Base-by-base conservation (phyloP, 352 stramenopile genomes). In the Nothophytophthora sp. region DNA sequence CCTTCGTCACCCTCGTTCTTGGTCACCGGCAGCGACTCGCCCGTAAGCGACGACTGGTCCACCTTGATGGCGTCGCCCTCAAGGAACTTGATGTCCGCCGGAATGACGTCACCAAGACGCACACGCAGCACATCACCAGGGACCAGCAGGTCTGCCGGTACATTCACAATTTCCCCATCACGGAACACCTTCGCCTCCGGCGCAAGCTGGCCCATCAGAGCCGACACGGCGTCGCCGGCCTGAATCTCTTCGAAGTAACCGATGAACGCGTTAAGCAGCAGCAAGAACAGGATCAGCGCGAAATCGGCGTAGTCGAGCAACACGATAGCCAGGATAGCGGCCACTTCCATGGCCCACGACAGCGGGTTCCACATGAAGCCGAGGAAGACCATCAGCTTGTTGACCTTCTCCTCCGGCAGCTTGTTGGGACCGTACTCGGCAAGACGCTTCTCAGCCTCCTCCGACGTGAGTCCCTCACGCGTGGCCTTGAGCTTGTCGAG, bases 21-120 rank as follows among this genome's bases (percentile, higher is more conserved):
- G 30, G 87, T 92, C 51, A 98, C 93, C 25, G 93, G 90, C 29
- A 98, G 72, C 34, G 92, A 97, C 70, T 98, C 95, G 45, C 95
- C 94, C 36, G 95, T 98, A 13, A 98, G 73, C 27, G 90, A 95
- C 34, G 93, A 92, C 69, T 98, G 88, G 51, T 96, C 85, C 19
- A 96, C 87, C 51, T 96, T 89, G 46, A 98, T 47, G 16, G 66
- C 30, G 28, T 95, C 81, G 15, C 84, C 84, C 38, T 91, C 78
- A 22, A 94, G 70, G 64, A 91, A 86, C 70, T 90, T 88, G 40
- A 94, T 46, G 65, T 98, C 95, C 15, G 91, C 91, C 7, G 95
- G 95, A 45, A 98, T 86, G 32, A 96, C 88, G 50, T 97, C 90
- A 45, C 95, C 94, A 5, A 96, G 53, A 82, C 78, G 76, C 41